These are phyloP conservation scores for Heterobasidion irregulare DNA, from an alignment of 1,284 basidiomycete species.

Conservation along the genomic window DNA sequence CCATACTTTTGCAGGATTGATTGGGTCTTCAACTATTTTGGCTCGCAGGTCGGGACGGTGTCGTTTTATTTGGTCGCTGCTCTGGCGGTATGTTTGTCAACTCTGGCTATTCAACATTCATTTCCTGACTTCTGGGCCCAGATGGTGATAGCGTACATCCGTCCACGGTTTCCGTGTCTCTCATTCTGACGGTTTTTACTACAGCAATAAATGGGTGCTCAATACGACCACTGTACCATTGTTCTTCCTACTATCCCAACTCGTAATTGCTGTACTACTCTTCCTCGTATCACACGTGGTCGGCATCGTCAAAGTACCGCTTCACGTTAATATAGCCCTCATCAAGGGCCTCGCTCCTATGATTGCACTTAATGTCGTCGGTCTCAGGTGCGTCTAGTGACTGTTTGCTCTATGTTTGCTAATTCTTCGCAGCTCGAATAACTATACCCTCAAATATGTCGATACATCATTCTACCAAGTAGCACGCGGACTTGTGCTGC, in stretches of 20 bases:
- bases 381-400: constrained; percentile 52
- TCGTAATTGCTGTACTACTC: constrained; percentile 70
- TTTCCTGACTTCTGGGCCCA: constrained; percentile 23
- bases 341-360: constrained; percentile 69
- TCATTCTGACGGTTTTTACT: constrained; percentile 1
- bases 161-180: constrained; percentile 2
- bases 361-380: constrained; percentile 68
- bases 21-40: not conserved
- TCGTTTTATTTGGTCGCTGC: constrained; percentile 78
- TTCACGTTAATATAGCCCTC: constrained; percentile 50
- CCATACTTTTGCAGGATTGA: not conserved
- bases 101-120: not conserved
- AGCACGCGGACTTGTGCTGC: constrained; percentile 79
- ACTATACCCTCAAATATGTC: constrained; percentile 86
- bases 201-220: constrained; percentile 77
- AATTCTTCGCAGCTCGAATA: constrained; percentile 57
- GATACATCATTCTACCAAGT: constrained; percentile 91
- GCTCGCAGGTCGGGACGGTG: constrained; percentile 52
- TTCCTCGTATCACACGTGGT: constrained; percentile 57
- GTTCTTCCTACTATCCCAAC: constrained; percentile 81
- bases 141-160: constrained; percentile 75
- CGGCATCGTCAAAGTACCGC: constrained; percentile 52
- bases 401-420: not conserved
- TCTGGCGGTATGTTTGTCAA: constrained; percentile 53
- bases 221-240: constrained; percentile 62